These are phyloP conservation scores for Penicillium goetzii DNA, from an alignment of 495 filamentous ascomycete genomes.

Conservation along the genomic window DNA sequence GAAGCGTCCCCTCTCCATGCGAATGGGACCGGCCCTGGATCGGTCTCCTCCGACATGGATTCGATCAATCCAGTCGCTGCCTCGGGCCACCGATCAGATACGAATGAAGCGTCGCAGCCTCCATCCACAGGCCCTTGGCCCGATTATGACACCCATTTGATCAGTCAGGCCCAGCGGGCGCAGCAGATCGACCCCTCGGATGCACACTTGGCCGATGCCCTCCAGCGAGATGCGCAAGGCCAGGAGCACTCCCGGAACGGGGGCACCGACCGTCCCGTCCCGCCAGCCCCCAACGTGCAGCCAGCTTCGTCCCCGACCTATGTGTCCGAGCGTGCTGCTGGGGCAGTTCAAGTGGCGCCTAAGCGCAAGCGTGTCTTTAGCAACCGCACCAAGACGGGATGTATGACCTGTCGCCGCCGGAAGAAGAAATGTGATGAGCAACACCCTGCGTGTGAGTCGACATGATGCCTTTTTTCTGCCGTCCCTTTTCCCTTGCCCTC, in stretches of 20 bases:
- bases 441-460: slow-evolving; percentile 81
- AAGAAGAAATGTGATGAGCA: slow-evolving; percentile 99
- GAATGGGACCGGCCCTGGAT: slow-evolving; percentile 27
- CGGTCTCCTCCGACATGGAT: slow-evolving; percentile 32
- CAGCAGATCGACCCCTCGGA: slow-evolving; percentile 56
- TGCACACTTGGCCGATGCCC: slow-evolving; percentile 52
- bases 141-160: slow-evolving; percentile 47
- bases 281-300: slow-evolving; percentile 40
- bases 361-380: slow-evolving; percentile 90
- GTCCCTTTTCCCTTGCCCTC: slow-evolving; percentile 13
- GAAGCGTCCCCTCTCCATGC: slow-evolving; percentile 20
- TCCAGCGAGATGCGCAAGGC: slow-evolving; percentile 53
- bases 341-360: slow-evolving; percentile 65
- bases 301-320: slow-evolving; percentile 41
- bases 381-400: slow-evolving; percentile 96
- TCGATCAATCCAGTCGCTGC: slow-evolving; percentile 30
- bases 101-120: slow-evolving; percentile 37
- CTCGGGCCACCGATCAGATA: slow-evolving; percentile 35
- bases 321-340: slow-evolving; percentile 42
- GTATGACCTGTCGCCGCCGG: slow-evolving; percentile 88
- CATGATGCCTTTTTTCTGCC: background rate
- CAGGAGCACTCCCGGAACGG: slow-evolving; percentile 43
- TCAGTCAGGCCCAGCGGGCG: slow-evolving; percentile 48
- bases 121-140: slow-evolving; percentile 43
- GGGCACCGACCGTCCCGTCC: slow-evolving; percentile 36